These are phyloP conservation scores for Oidiodendron maius DNA, from an alignment of 495 filamentous ascomycete genomes.

Conservation along the genomic window DNA sequence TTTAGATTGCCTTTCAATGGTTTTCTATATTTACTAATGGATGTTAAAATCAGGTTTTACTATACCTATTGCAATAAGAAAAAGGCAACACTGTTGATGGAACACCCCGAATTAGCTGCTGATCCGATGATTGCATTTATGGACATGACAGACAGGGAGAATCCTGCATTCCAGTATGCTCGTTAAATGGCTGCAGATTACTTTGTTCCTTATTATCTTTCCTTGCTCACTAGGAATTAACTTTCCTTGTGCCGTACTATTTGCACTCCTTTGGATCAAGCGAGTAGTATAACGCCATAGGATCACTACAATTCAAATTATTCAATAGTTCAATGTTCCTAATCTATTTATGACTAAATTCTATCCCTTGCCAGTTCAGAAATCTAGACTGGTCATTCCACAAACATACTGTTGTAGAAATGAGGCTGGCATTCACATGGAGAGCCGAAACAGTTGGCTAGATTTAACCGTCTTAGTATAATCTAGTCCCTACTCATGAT, in stretches of 20 bases:
- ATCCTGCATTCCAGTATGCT: slow-evolving; percentile 3
- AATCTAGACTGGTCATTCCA: too few species aligned
- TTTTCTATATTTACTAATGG: too few species aligned
- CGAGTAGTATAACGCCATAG: background rate
- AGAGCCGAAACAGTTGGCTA: too few species aligned
- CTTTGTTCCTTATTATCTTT: too few species aligned
- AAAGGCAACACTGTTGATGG: background rate
- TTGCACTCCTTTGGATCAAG: background rate
- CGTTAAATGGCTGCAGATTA: too few species aligned
- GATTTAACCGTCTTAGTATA: too few species aligned
- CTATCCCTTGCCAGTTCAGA: too few species aligned
- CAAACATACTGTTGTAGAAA: too few species aligned
- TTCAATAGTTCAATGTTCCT: background rate
- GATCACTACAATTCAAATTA: background rate
- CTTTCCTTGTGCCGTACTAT: background rate
- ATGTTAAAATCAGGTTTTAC: background rate
- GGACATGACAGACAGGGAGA: slow-evolving; percentile 10
- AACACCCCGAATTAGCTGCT: background rate
- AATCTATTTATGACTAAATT: background rate
- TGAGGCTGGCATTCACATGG: too few species aligned
- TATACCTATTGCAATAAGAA: background rate
- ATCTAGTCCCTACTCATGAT: too few species aligned
- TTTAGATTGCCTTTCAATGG: too few species aligned
- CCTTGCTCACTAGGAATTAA: too few species aligned
- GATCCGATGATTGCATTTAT: slow-evolving; percentile 44